phyloP scores from a whole-genome alignment of 441 rosid species.

The Gossypium lobatum region DNA sequence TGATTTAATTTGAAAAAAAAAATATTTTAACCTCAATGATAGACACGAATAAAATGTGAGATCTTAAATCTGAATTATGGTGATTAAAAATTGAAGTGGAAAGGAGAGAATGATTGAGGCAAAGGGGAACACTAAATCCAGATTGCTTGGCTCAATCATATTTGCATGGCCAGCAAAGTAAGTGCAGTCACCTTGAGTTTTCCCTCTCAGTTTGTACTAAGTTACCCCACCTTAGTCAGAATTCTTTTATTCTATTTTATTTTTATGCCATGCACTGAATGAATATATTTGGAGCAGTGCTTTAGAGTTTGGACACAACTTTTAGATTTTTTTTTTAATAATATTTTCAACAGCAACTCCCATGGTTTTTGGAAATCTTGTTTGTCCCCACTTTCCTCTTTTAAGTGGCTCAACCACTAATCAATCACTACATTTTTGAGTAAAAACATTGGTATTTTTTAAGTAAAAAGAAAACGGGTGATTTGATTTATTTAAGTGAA shows the following conservation, averaged over 20 bases:
- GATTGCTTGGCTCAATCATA: background rate
- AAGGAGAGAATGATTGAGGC: background rate
- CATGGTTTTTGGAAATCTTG: background rate
- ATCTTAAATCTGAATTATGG: background rate
- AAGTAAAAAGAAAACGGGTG: background rate
- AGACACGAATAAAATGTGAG: background rate
- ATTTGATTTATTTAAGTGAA: background rate
- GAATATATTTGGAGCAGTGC: background rate
- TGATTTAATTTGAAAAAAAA: too few species aligned
- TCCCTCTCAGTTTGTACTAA: background rate
- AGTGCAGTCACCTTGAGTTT: background rate
- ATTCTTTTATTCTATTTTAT: background rate
- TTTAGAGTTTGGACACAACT: background rate
- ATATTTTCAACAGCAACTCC: background rate
- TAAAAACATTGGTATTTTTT: background rate
- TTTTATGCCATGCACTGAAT: background rate
- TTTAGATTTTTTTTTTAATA: background rate
- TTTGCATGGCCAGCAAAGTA: background rate
- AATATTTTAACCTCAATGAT: too few species aligned
- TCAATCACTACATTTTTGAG: background rate
- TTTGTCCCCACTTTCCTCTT: background rate
- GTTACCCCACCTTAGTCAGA: background rate
- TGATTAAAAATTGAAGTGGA: background rate
- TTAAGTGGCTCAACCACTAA: constrained; percentile 1
- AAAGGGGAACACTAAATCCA: background rate